Percentiles rank a stretch among this genome's conserved stretches.
These are phyloP conservation scores for Tricholoma matsutake DNA, from an alignment of 768 basidiomycete genomes.

Conservation along the genomic window DNA sequence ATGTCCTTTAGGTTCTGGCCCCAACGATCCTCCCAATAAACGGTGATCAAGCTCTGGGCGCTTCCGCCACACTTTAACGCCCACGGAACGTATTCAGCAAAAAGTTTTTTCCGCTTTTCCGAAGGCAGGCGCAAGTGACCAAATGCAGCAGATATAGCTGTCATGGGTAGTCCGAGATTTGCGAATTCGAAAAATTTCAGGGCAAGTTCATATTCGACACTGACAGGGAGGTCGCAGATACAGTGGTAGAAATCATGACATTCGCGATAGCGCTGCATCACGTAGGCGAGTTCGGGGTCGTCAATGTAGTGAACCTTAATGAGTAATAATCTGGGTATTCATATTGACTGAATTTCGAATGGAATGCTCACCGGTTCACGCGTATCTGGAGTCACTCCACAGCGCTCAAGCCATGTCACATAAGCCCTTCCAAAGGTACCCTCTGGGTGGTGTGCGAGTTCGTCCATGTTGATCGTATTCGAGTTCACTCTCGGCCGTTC, in stretches of 20 bases:
- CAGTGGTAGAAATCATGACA: conserved; percentile 98
- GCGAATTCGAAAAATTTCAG: conserved; percentile 94
- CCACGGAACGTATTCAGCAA: conserved; percentile 89
- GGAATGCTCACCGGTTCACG: conserved; percentile 67
- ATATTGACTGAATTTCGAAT: not conserved
- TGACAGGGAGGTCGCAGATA: conserved; percentile 83
- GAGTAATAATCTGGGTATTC: conserved; percentile 5
- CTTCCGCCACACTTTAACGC: conserved; percentile 79
- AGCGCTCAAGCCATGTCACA: conserved; percentile 83
- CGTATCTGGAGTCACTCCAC: conserved; percentile 91
- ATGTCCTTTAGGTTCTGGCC: conserved; percentile 77
- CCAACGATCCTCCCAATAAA: conserved; percentile 98
- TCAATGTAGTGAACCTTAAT: conserved; percentile 88
- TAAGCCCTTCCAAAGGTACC: conserved; percentile 88
- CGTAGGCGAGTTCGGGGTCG: conserved; percentile 94
- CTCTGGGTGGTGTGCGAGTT: conserved; percentile 63
- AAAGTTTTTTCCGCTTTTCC: conserved; percentile 53
- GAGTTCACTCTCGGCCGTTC: conserved; percentile 83
- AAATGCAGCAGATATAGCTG: conserved; percentile 74
- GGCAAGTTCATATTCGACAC: conserved; percentile 87
- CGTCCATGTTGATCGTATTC: conserved; percentile 66
- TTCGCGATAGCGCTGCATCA: conserved; percentile 97
- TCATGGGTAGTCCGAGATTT: conserved; percentile 88
- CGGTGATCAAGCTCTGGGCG: conserved; percentile 74
- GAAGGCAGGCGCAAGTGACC: conserved; percentile 71